Base-by-base conservation (phyloP, 352 stramenopile species). In the Phytophthora niederhauseri region DNA sequence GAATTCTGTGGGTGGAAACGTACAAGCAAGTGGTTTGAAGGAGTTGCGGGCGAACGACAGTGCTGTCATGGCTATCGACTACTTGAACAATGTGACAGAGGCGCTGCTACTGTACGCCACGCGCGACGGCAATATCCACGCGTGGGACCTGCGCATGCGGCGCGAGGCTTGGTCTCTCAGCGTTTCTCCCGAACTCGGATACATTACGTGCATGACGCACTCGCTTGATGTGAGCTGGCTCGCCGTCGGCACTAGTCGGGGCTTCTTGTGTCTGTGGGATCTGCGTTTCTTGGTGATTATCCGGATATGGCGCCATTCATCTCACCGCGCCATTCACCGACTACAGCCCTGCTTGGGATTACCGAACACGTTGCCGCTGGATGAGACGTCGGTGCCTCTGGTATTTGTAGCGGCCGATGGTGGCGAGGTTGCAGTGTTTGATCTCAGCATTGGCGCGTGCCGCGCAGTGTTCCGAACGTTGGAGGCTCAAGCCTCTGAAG, bases 211-310 rank as follows among this genome's bases (percentile, higher is more conserved):
- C 62, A 95, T 99, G 63, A 95, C 97, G 46, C 82, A 99, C 49
- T 98, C 96, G 17, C 85, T 95, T 46, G 97, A 99, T 75, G 90
- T 96, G 43, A 97, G 95, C 55, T 99, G 97, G 97, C 75, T 99
- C 46, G 89, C 96, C 11, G 95, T 92, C 22, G 97, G 98, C 34
- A 99, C 97, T 5, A 98, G 82, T 62, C 84, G 90, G 68, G 98
- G 98, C 4, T 99, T 97, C 73, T 85, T 99, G 60, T 95, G 91
- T 61, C 70, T 99, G 26, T 99, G 95, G 93, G 98, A 99, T 73
- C 72, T 99, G 52, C 91, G 98, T 17, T 99, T 98, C 81, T 85
- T 98, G 43, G 77, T 97, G 57, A 83, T 98, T 30, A 94, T 98
- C 54, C 97, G 97, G 31, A 89, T 99, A 14, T 99, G 96, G 97